phyloP scores from a whole-genome alignment of 495 filamentous ascomycete species.

The Aspergillus conjunctus region DNA sequence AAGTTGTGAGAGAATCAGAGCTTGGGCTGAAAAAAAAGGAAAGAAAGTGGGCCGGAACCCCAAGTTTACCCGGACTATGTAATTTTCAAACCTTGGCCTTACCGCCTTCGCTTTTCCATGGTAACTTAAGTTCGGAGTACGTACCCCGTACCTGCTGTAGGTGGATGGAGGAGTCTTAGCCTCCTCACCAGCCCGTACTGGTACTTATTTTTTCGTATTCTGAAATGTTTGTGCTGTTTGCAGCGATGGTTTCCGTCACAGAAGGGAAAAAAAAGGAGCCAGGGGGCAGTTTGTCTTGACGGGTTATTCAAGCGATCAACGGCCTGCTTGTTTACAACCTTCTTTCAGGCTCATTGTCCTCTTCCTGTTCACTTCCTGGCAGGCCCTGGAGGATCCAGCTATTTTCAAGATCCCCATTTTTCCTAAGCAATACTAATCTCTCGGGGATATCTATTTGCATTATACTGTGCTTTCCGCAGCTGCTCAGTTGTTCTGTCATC shows the following conservation, averaged over 20 bases:
- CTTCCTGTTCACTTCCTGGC: slow-evolving; percentile 10
- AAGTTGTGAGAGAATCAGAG: too few species aligned
- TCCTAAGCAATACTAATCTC: background rate
- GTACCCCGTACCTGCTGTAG: background rate
- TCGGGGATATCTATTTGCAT: background rate
- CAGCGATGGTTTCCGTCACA: slow-evolving; percentile 16
- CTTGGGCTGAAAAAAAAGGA: background rate
- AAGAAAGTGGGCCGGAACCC: background rate
- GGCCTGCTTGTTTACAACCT: slow-evolving; percentile 13
- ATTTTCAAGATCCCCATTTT: background rate
- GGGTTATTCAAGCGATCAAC: slow-evolving; percentile 10
- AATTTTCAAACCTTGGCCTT: background rate
- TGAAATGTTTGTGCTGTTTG: slow-evolving; percentile 30
- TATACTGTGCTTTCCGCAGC: background rate
- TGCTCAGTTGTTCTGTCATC: slow-evolving; percentile 6
- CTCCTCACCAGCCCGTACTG: background rate
- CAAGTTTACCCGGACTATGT: background rate
- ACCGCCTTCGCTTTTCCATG: background rate
- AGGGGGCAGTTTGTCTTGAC: slow-evolving; percentile 17
- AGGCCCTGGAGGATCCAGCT: background rate
- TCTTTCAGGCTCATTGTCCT: slow-evolving; percentile 11
- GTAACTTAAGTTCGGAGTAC: slow-evolving; percentile 3
- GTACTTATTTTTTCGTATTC: slow-evolving; percentile 9
- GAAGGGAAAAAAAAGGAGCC: slow-evolving; percentile 27
- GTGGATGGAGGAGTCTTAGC: background rate